These are phyloP conservation scores for Epichloe sibirici DNA, from an alignment of 2,329 filamentous ascomycete genomes.

Conservation along the genomic window DNA sequence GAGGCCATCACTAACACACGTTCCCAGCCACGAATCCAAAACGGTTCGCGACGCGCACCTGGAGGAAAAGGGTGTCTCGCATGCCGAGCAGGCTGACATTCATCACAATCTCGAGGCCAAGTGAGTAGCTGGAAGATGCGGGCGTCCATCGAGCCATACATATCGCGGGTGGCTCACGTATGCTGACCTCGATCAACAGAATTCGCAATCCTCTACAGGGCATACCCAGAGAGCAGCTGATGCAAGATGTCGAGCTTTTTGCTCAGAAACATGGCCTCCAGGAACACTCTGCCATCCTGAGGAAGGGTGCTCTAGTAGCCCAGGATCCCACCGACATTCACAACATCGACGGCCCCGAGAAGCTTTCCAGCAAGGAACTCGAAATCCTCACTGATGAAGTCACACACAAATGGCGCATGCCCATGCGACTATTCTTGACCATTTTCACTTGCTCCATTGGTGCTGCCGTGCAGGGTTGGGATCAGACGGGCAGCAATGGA, in stretches of 20 bases:
- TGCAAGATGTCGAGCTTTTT: slow-evolving; percentile 47
- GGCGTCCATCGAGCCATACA: too few relatives aligned
- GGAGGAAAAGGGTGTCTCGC: slow-evolving; percentile 17
- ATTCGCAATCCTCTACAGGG: slow-evolving; percentile 36
- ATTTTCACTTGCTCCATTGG: slow-evolving; percentile 56
- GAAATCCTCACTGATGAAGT: slow-evolving; percentile 46
- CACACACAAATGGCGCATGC: slow-evolving; percentile 54
- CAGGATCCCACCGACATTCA: slow-evolving; percentile 45
- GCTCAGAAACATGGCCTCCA: slow-evolving; percentile 45
- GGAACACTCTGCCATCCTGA: slow-evolving; percentile 44
- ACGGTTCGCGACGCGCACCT: slow-evolving; percentile 8
- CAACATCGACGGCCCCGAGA: slow-evolving; percentile 38
- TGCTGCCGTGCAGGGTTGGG: slow-evolving; percentile 56
- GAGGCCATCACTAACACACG: not conserved
- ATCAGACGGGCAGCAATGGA: slow-evolving; percentile 49
- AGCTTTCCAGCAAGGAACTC: slow-evolving; percentile 45
- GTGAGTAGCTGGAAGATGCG: slow-evolving; percentile 16
- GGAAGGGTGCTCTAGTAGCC: slow-evolving; percentile 44
- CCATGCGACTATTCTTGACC: slow-evolving; percentile 49
- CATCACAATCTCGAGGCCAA: slow-evolving; percentile 30
- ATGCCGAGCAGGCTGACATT: slow-evolving; percentile 23
- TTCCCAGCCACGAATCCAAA: slow-evolving; percentile 9
- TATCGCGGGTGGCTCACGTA: not conserved
- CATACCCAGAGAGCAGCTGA: slow-evolving; percentile 38
- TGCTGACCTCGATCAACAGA: slow-evolving; percentile 15